Percentiles rank a stretch among this genome's conserved stretches.
Conservation (phyloP, 371 early-diverging fungal species). For the Apophysomyces variabilis region DNA sequence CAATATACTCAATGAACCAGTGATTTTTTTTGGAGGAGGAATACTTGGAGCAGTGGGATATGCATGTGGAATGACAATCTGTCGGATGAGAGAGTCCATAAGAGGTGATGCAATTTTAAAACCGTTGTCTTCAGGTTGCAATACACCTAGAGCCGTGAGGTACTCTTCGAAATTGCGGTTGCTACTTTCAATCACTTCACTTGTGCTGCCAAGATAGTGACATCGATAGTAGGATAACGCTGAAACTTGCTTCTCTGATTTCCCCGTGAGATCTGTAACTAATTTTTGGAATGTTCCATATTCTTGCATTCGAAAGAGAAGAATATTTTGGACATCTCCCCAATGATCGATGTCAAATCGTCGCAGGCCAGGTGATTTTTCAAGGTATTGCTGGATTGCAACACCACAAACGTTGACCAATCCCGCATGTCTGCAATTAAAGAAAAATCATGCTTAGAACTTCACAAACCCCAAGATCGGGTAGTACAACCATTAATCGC, state of each 20-base stretch:
- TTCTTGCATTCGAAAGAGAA: neutral
- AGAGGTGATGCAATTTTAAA: slow-evolving; percentile 27
- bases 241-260: slow-evolving; percentile 1
- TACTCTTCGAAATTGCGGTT: slow-evolving; percentile 1
- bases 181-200: neutral
- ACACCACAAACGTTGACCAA: slow-evolving; percentile 13
- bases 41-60: slow-evolving; percentile 17
- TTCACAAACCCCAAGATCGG: slow-evolving; percentile 10
- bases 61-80: slow-evolving; percentile 16
- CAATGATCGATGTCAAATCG: slow-evolving; percentile 58
- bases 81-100: slow-evolving; percentile 24
- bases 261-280: neutral
- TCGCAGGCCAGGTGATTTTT: neutral
- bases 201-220: neutral
- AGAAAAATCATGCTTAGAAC: neutral
- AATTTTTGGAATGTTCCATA: slow-evolving; percentile 6
- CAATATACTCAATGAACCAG: slow-evolving; percentile 11
- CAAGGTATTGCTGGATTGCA: slow-evolving; percentile 11
- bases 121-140: slow-evolving; percentile 7
- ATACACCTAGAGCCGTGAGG: slow-evolving; percentile 16
- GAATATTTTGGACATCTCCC: slow-evolving; percentile 45
- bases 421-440: slow-evolving; percentile 13
- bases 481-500: neutral
- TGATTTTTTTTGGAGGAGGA: slow-evolving; percentile 14
- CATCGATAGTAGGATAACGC: neutral